These are phyloP conservation scores for Fusarium bactridioides DNA, from an alignment of 2,329 filamentous ascomycete genomes.

Conservation along the genomic window DNA sequence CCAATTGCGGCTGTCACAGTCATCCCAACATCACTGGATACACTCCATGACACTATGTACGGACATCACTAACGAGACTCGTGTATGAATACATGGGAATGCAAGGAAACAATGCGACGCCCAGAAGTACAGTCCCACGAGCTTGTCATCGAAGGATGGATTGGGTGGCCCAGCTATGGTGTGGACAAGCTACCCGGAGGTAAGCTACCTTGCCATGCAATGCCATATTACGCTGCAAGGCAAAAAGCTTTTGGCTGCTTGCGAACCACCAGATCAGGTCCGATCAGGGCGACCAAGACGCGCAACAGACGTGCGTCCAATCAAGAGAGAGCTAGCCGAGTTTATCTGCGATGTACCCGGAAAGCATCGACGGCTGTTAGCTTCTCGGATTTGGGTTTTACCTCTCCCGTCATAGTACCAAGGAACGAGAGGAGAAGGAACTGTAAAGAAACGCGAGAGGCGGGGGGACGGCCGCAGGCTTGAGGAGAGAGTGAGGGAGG, in stretches of 20 bases:
- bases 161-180: conserved; percentile 30
- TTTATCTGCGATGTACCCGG: conserved; percentile 1
- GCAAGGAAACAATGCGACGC: conserved; percentile 20
- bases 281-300: conserved; percentile 27
- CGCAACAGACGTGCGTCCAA: conserved; percentile 25
- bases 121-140: conserved; percentile 31
- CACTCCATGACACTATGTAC: conserved; percentile 28
- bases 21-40: conserved; percentile 32
- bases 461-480: background rate
- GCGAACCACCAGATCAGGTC: conserved; percentile 24
- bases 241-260: conserved; percentile 14
- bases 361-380: conserved; percentile 18
- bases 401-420: conserved; percentile 21
- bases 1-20: conserved; percentile 29
- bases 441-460: background rate
- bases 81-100: conserved; percentile 34
- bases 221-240: conserved; percentile 1
- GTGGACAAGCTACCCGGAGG: conserved; percentile 29
- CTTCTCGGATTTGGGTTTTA: conserved; percentile 17
- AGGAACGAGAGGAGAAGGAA: background rate
- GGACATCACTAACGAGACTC: conserved; percentile 29
- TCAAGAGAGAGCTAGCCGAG: conserved; percentile 7
- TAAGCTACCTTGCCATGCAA: conserved; percentile 11
- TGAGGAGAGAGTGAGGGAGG: background rate
- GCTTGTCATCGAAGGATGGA: conserved; percentile 30